Evolutionary conservation across 176 grass and related monocot species (phyloP).

Genomic region (Dendrocalamus sinicus): DNA sequence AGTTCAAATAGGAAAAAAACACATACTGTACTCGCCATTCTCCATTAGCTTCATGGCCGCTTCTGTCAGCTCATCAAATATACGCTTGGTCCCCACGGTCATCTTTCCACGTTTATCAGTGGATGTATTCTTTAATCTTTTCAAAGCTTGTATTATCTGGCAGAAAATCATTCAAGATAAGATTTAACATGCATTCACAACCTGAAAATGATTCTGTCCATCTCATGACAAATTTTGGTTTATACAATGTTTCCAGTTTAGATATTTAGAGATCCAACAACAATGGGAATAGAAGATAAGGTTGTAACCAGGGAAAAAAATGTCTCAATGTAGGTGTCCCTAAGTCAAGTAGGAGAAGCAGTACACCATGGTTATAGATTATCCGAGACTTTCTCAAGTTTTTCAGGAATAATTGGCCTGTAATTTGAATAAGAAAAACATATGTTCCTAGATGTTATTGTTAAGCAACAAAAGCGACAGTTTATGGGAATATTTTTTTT

Average conservation of each 20-base stretch:
- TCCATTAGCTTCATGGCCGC: slow-evolving; percentile 97
- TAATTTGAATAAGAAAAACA: neutral
- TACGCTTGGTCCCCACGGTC: slow-evolving; percentile 64
- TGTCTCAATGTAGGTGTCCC: neutral
- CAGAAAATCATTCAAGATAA: slow-evolving; percentile 10
- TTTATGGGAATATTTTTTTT: neutral
- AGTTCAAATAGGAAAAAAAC: slow-evolving; percentile 26
- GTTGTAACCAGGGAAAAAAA: neutral
- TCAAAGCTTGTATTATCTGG: slow-evolving; percentile 90
- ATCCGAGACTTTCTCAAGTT: slow-evolving; percentile 6
- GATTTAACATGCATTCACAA: slow-evolving; percentile 24
- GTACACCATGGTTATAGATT: neutral
- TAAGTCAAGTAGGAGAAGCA: neutral
- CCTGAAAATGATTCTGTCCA: neutral
- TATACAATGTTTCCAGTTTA: neutral
- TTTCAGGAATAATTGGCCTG: neutral
- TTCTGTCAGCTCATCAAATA: slow-evolving; percentile 95
- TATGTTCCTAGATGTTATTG: neutral
- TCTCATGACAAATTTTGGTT: neutral
- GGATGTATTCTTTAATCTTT: slow-evolving; percentile 79
- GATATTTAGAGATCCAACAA: slow-evolving; percentile 2
- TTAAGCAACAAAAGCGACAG: slow-evolving; percentile 16
- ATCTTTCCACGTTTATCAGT: slow-evolving; percentile 77
- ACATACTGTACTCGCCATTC: slow-evolving; percentile 83
- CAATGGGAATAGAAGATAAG: neutral